A percentile compares a stretch with the other conserved stretches of the same genome.
Conservation (phyloP, 257 asterid genomes). For the Thymus mandschuricus region DNA sequence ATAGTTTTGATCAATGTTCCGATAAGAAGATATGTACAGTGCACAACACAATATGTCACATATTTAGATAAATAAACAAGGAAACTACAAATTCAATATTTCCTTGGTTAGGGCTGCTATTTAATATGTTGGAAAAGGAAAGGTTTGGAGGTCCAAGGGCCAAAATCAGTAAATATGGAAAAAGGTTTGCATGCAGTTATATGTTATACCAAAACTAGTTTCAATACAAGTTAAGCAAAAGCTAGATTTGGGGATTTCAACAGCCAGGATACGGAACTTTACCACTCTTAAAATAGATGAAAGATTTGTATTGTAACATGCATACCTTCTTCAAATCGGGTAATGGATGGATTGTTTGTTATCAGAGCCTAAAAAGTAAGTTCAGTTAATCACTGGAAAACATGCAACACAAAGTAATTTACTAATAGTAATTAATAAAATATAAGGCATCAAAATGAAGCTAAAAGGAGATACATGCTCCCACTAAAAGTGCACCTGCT, state of each 20-base stretch:
- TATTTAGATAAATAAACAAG: not conserved
- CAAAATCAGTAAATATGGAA: not conserved
- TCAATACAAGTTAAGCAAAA: not conserved
- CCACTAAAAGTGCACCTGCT: slow-evolving; percentile 64
- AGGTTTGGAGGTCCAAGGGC: not conserved
- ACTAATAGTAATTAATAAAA: slow-evolving; percentile 3
- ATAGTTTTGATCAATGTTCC: not conserved
- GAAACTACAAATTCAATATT: not conserved
- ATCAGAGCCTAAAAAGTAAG: slow-evolving; percentile 64
- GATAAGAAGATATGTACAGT: too few relatives aligned
- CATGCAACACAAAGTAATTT: not conserved
- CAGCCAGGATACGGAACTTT: slow-evolving; percentile 1
- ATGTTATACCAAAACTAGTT: not conserved
- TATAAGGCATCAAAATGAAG: slow-evolving; percentile 25
- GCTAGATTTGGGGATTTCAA: not conserved
- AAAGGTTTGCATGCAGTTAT: not conserved
- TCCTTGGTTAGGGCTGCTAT: not conserved
- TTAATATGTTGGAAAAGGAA: not conserved
- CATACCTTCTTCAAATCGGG: slow-evolving; percentile 64
- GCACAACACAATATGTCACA: not conserved
- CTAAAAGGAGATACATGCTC: slow-evolving; percentile 19
- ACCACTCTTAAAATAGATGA: slow-evolving; percentile 5
- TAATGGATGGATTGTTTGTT: slow-evolving; percentile 72
- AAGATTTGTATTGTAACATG: not conserved
- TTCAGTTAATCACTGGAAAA: slow-evolving; percentile 8